Percentiles rank a stretch among this genome's conserved stretches.
These are phyloP conservation scores for Lepidium campestre DNA, from an alignment of 441 rosid species.

Conservation along the genomic window DNA sequence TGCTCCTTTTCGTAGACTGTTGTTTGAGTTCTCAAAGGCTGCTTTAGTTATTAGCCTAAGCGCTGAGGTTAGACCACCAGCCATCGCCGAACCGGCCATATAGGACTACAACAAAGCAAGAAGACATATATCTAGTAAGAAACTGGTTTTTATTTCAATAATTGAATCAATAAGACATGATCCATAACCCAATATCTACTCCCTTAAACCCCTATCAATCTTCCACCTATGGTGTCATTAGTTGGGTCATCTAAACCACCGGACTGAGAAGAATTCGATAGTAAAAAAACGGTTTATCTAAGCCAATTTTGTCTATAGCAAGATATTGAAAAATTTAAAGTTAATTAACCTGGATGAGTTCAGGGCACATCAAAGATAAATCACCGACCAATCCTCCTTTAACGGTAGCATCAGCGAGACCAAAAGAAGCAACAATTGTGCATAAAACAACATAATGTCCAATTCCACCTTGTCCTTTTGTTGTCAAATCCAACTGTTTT, in stretches of 20 bases:
- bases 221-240: too few relatives aligned
- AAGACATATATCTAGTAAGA: neutral
- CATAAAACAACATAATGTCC: constrained; percentile 60
- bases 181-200: too few relatives aligned
- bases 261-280: too few relatives aligned
- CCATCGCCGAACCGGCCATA: constrained; percentile 68
- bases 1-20: constrained; percentile 61
- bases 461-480: constrained; percentile 42
- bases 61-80: constrained; percentile 71
- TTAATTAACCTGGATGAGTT: constrained; percentile 60
- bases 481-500: constrained; percentile 57
- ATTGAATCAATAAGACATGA: too few relatives aligned
- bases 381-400: constrained; percentile 90
- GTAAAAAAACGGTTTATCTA: neutral
- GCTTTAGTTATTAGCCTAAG: constrained; percentile 72
- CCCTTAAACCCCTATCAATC: too few relatives aligned
- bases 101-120: constrained; percentile 43
- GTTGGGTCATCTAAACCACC: neutral
- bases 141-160: neutral
- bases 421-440: constrained; percentile 51
- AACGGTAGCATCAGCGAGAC: constrained; percentile 70
- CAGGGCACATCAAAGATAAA: constrained; percentile 77
- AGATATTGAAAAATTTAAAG: neutral
- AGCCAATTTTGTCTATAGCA: neutral
- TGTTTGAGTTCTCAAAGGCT: constrained; percentile 46